Evolutionary conservation across 257 asterid genomes (phyloP), one percentile per base, ranked within the genome.

Genomic region (Salvia miltiorrhiza): DNA sequence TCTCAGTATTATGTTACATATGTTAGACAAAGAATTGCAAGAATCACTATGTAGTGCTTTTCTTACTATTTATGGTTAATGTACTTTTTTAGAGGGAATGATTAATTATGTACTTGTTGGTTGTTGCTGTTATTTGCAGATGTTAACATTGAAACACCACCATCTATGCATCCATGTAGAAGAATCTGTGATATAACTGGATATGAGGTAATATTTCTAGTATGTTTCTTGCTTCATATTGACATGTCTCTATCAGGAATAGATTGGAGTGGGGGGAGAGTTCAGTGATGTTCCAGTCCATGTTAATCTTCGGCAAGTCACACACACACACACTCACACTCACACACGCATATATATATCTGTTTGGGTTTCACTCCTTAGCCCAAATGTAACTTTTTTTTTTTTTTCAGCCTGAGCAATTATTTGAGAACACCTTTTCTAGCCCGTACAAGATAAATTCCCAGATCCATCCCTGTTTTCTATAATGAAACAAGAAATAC

Each of bases 161-260:
- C 98, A 40, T 85, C 97, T 6, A 78, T 78, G 82, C 97, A 73
- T 74, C 98, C 97, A 0, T 83, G 87, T 84, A 90, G 78, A 84
- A 80, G 90, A 81, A 88, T 93, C 63, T 93, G 98, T 69, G 97
- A 93, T 80, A 63, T 93, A 41, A 90, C 98, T 23, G 98, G 98
- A 78, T 87, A 80, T 61, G 93, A 90, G 98, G 98, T 90, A 76
- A 30, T 59, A 43, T 8, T 56, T 61, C 4, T 39, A 10, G 32
- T 39, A 21, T 49, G 1, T 11, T 39, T 12, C 49, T 52, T 26
- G 53, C 54, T 49, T 57, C 39, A 6, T 20, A 43, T 67, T 41
- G 16, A 47, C 32, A 9, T 4, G 11, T 19, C 21, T 49, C 54
- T 17, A 9, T 49, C 0, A 41, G 48, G 16, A 0, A 11, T 41